phyloP scores from a whole-genome alignment of 345 rosid genomes.

The Camelina laxa region DNA sequence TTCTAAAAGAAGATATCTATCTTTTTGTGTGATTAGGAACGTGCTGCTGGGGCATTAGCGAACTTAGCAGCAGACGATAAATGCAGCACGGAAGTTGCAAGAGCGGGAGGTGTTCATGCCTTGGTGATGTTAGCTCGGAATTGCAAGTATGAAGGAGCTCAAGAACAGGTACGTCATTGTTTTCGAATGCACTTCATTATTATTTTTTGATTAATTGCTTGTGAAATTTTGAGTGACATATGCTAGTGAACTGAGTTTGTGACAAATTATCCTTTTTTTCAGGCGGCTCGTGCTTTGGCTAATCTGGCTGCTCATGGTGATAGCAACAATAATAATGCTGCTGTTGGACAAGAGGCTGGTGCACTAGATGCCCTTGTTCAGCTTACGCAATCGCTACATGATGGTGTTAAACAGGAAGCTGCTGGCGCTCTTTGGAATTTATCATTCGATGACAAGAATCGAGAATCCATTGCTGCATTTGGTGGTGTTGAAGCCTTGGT shows the following conservation, averaged over 20 bases:
- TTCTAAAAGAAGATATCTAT: conserved; percentile 15
- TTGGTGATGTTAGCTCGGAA: conserved; percentile 74
- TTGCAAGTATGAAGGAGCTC: conserved; percentile 75
- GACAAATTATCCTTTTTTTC: not conserved
- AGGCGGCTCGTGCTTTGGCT: conserved; percentile 95
- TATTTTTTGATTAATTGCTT: not conserved
- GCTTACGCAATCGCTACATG: conserved; percentile 76
- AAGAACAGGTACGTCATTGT: conserved; percentile 60
- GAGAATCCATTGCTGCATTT: conserved; percentile 77
- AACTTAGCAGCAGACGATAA: conserved; percentile 84
- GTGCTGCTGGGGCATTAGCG: conserved; percentile 88
- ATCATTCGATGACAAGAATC: conserved; percentile 71
- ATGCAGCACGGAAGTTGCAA: conserved; percentile 74
- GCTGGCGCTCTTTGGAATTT: conserved; percentile 88
- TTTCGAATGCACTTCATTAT: not conserved
- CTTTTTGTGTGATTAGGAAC: conserved; percentile 55
- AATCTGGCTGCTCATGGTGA: conserved; percentile 96
- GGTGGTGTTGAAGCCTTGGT: conserved; percentile 91
- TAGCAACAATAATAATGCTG: conserved; percentile 80
- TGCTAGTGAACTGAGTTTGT: conserved; percentile 10
- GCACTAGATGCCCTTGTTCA: conserved; percentile 86
- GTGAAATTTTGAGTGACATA: conserved; percentile 1
- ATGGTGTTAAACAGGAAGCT: conserved; percentile 92
- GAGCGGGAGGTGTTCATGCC: conserved; percentile 78
- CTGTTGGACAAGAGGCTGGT: conserved; percentile 86